Evolutionary conservation across 2,329 filamentous ascomycete species (phyloP), one percentile per base, ranked within the genome.

Genomic region (Purpureocillium takamizusanense): DNA sequence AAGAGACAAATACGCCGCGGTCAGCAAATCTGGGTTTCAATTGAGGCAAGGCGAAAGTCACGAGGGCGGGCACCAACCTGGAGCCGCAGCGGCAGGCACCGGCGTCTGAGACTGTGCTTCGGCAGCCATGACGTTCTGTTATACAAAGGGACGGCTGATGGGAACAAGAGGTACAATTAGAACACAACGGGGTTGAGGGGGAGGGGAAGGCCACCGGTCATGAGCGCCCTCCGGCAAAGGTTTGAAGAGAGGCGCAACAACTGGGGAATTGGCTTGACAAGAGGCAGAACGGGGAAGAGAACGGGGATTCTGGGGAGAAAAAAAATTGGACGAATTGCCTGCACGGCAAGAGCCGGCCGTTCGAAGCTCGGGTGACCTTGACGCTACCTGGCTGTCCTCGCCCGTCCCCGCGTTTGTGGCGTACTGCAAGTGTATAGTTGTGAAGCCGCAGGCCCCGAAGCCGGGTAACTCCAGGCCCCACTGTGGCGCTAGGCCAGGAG

Each of bases 321-420:
- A 54, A 59, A 59, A 55, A 50, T 51, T 54, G 41, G 44, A 52
- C 46, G 45, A 45, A 43, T 44, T 45, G 38, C 37, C 43, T 39
- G 44, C 42, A 48, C 47, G 48, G 50, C 49, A 54, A 50, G 51
- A 44, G 43, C 54, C 52, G 50, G 51, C 45, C 47, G 33, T 36
- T 44, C 44, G 48, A 42, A 41, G 33, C 37, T 39, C 25, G 10
- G 21, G 5, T 10, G 5, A 25, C 21, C 21, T 25, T 25, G 18
- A 23, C 39, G 30, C 33, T 42, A 41, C 40, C 21, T 5, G 11
- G 25, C 15, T 36, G 32, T 43, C 38, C 31, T n/a, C 18, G n/a
- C 15, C 4, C 9, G 4, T 25, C 25, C 16, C 15, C 29, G 21
- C 10, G 9, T 7, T 9, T 30, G 8, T 27, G 14, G 18, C 33